phyloP scores from a whole-genome alignment of 192 early-diverging fungal genomes.

The Radiomyces spectabilis region DNA sequence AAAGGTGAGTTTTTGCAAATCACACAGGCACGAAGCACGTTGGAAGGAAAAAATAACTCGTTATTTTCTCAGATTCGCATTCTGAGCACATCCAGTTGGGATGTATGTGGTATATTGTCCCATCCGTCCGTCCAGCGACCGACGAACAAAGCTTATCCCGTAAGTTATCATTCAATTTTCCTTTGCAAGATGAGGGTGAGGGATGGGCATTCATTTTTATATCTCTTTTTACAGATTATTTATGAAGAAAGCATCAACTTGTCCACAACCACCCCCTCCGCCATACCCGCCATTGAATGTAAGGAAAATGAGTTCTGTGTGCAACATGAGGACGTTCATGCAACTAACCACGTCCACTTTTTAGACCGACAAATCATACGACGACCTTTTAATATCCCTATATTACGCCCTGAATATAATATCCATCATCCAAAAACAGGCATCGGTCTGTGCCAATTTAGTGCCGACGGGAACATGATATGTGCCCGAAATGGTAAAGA shows the following conservation, averaged over 20 bases:
- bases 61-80: slow-evolving; percentile 38
- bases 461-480: slow-evolving; percentile 48
- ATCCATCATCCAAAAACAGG: slow-evolving; percentile 70
- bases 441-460: slow-evolving; percentile 61
- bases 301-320: neutral
- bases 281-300: neutral
- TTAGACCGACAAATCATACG: slow-evolving; percentile 24
- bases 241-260: slow-evolving; percentile 6
- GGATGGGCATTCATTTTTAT: neutral
- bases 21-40: too few relatives aligned
- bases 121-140: slow-evolving; percentile 42
- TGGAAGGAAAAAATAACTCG: too few relatives aligned
- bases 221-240: neutral
- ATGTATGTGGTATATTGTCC: slow-evolving; percentile 50
- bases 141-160: neutral
- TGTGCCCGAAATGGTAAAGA: slow-evolving; percentile 60
- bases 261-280: neutral
- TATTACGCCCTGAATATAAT: slow-evolving; percentile 50
- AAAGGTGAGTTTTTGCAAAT: too few relatives aligned
- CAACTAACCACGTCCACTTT: neutral
- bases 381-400: slow-evolving; percentile 49
- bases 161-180: neutral
- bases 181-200: neutral
- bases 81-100: slow-evolving; percentile 67
- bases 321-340: neutral